Evolutionary conservation across 805 yeast genomes (phyloP).

Genomic region (Saccharomycopsis oosterbeekiorum): DNA sequence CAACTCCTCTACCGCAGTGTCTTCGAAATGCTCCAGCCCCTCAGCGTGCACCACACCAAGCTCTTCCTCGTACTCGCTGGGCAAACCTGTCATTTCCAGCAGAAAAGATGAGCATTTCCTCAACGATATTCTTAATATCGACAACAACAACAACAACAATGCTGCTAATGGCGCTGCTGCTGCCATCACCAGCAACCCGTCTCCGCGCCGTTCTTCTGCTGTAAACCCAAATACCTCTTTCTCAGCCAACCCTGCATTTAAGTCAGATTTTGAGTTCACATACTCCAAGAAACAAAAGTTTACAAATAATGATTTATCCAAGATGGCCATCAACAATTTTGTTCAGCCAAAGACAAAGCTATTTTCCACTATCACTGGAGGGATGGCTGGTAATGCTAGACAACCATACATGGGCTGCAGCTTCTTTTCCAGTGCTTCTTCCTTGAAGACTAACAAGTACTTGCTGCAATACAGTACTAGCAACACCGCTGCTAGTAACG

Average conservation of each 20-base stretch:
- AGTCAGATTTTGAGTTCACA: neutral
- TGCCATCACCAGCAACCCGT: neutral
- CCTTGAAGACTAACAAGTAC: neutral
- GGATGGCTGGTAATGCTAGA: neutral
- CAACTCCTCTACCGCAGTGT: neutral
- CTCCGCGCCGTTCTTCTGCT: neutral
- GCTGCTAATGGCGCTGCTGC: too few species aligned
- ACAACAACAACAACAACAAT: neutral
- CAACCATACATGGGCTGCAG: neutral
- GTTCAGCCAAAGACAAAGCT: constrained; percentile 6
- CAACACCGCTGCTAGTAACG: neutral
- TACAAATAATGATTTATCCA: constrained; percentile 6
- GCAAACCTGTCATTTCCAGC: neutral
- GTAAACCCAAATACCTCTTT: neutral
- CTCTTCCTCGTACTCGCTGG: neutral
- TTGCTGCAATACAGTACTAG: neutral
- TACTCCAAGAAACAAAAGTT: constrained; percentile 8
- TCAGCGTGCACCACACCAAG: neutral
- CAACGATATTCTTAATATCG: constrained; percentile 9
- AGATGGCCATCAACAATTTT: constrained; percentile 7
- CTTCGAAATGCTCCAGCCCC: neutral
- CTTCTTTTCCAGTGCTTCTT: constrained; percentile 1
- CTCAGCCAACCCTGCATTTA: neutral
- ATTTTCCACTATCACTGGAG: neutral
- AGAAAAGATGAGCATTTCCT: constrained; percentile 5